Conservation (phyloP, 2,329 filamentous ascomycete genomes). For the Trichoderma brevicompactum region DNA sequence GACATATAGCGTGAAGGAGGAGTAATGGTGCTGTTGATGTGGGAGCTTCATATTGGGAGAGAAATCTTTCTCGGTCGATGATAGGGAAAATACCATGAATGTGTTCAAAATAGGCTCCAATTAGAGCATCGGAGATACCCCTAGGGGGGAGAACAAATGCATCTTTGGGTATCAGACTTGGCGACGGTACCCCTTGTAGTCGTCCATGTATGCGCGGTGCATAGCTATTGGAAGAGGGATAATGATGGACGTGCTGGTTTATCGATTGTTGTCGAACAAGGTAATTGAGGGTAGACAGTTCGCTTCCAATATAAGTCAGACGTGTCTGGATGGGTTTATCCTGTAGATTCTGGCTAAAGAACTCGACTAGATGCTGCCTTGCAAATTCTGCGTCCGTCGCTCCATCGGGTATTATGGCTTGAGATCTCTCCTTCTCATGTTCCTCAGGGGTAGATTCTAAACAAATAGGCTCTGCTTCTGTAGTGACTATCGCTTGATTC, state of each 20-base stretch:
- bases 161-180: not conserved
- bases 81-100: not conserved
- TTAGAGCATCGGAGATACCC: not conserved
- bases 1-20: not conserved
- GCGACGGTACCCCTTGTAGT: slow-evolving; percentile 42
- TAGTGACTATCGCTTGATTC: not conserved
- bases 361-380: slow-evolving; percentile 15
- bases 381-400: not conserved
- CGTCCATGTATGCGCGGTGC: not conserved
- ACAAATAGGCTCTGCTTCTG: not conserved
- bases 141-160: not conserved
- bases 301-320: slow-evolving; percentile 7
- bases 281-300: slow-evolving; percentile 9
- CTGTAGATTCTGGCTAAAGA: slow-evolving; percentile 13
- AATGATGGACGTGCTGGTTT: slow-evolving; percentile 12
- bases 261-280: slow-evolving; percentile 10
- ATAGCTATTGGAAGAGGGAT: slow-evolving; percentile 17
- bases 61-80: not conserved
- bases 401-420: not conserved
- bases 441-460: not conserved
- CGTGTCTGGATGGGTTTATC: slow-evolving; percentile 15
- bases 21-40: not conserved
- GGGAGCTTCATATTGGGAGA: not conserved
- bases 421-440: not conserved
- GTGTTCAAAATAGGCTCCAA: not conserved